These are phyloP conservation scores for Penicillium turbatum DNA, from an alignment of 495 filamentous ascomycete species.

Conservation along the genomic window DNA sequence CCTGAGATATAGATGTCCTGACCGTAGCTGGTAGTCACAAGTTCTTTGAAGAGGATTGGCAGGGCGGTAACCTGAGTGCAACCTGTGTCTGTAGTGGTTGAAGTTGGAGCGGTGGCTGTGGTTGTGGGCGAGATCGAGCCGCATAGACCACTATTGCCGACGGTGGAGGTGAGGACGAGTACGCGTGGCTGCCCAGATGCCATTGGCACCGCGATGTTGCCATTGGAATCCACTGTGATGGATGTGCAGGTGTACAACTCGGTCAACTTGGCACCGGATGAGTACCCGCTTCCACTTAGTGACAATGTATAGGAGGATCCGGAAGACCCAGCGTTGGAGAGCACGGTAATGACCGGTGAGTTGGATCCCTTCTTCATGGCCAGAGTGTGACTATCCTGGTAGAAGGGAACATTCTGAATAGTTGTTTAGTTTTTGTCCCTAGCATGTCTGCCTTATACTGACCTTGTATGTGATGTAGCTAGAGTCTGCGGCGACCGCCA, in stretches of 20 bases:
- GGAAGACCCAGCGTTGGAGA: constrained; percentile 51
- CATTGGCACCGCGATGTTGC: constrained; percentile 26
- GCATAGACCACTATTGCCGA: constrained; percentile 13
- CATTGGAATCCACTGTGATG: constrained; percentile 26
- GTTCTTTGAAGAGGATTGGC: constrained; percentile 52
- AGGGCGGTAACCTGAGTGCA: constrained; percentile 42
- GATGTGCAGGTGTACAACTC: constrained; percentile 27
- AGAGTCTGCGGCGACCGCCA: constrained; percentile 45
- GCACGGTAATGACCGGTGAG: constrained; percentile 50
- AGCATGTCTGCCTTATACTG: background rate
- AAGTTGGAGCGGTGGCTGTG: background rate
- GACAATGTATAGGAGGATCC: constrained; percentile 42
- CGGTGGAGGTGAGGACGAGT: constrained; percentile 19
- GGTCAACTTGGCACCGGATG: constrained; percentile 20
- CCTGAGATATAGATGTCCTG: constrained; percentile 56
- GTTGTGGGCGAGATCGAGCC: constrained; percentile 2
- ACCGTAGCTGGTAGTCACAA: constrained; percentile 47
- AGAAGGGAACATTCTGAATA: constrained; percentile 38
- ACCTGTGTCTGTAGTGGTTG: constrained; percentile 5
- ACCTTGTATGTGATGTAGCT: constrained; percentile 47
- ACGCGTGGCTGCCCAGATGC: constrained; percentile 25
- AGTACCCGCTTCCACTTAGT: constrained; percentile 33
- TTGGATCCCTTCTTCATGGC: constrained; percentile 58
- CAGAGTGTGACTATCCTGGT: constrained; percentile 50
- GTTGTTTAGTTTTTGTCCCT: background rate